Percentiles rank a stretch among this genome's conserved stretches.
These are phyloP conservation scores for Chiua virens DNA, from an alignment of 768 basidiomycete species.

Conservation along the genomic window DNA sequence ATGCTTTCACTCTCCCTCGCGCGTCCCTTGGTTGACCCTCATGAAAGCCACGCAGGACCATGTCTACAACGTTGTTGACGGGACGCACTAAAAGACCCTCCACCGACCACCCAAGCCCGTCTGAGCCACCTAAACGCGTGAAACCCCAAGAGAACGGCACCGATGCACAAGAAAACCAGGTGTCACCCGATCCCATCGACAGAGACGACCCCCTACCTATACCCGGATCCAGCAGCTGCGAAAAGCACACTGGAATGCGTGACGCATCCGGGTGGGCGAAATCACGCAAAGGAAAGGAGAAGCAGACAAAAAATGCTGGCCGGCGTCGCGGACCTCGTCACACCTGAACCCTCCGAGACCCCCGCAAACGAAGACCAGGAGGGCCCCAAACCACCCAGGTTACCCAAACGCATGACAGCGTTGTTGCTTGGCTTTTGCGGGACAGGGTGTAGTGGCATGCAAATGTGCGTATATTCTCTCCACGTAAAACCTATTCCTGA, in stretches of 20 bases:
- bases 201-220: background rate
- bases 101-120: background rate
- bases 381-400: slow-evolving; percentile 47
- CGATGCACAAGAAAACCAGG: no score
- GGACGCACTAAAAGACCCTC: slow-evolving; percentile 4
- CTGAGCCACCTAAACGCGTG: slow-evolving; percentile 9
- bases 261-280: slow-evolving; percentile 34
- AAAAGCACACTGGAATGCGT: slow-evolving; percentile 12
- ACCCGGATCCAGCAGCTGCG: background rate
- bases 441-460: slow-evolving; percentile 91
- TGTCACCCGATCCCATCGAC: no score
- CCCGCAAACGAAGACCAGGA: slow-evolving; percentile 16
- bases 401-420: slow-evolving; percentile 85
- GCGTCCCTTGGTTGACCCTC: no score
- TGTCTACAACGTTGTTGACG: slow-evolving; percentile 1
- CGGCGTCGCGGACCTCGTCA: slow-evolving; percentile 46
- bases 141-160: slow-evolving; percentile 14
- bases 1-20: no score
- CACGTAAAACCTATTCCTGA: background rate
- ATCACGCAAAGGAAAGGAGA: slow-evolving; percentile 37
- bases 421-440: slow-evolving; percentile 91
- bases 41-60: background rate
- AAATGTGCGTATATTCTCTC: slow-evolving; percentile 65
- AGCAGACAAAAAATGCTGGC: slow-evolving; percentile 36
- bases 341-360: slow-evolving; percentile 30